Percentiles rank a stretch among this genome's conserved stretches.
Evolutionary conservation across 1,139 yeast species (phyloP).

Genomic region (Blastobotrys arbuscula): DNA sequence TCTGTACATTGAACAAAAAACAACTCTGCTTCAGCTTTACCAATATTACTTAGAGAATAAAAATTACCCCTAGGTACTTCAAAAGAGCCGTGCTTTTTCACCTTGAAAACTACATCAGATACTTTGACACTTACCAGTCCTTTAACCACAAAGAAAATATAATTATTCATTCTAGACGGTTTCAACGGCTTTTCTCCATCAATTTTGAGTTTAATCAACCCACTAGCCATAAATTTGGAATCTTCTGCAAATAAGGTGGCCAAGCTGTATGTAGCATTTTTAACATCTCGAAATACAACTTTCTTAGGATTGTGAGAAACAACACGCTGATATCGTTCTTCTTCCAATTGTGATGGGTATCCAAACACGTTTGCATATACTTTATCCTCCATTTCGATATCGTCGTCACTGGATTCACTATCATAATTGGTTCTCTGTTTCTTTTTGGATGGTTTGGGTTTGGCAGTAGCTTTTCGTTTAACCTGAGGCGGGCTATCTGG

Average conservation of each 20-base stretch:
- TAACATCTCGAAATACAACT: conserved; percentile 43
- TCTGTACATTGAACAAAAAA: conserved; percentile 73
- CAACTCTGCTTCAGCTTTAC: conserved; percentile 54
- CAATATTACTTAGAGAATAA: conserved; percentile 53
- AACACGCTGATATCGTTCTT: conserved; percentile 40
- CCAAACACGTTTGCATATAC: conserved; percentile 45
- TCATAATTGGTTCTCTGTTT: conserved; percentile 10
- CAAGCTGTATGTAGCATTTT: conserved; percentile 53
- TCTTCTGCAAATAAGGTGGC: conserved; percentile 66
- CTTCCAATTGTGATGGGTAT: conserved; percentile 38
- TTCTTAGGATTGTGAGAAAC: conserved; percentile 63
- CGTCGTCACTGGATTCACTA: conserved; percentile 17
- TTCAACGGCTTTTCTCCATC: conserved; percentile 54
- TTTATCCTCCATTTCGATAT: conserved; percentile 42
- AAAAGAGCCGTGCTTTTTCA: conserved; percentile 70
- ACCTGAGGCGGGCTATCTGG: conserved; percentile 12
- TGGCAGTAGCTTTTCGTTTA: background rate
- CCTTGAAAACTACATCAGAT: conserved; percentile 54
- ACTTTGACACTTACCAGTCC: conserved; percentile 69
- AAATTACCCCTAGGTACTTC: conserved; percentile 74
- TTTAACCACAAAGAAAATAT: conserved; percentile 65
- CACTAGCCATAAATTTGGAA: conserved; percentile 66
- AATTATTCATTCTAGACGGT: conserved; percentile 61
- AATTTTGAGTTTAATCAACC: conserved; percentile 60
- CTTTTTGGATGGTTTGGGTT: background rate